Evolutionary conservation across 805 yeast species (phyloP).

Genomic region (Saturnispora bothae): DNA sequence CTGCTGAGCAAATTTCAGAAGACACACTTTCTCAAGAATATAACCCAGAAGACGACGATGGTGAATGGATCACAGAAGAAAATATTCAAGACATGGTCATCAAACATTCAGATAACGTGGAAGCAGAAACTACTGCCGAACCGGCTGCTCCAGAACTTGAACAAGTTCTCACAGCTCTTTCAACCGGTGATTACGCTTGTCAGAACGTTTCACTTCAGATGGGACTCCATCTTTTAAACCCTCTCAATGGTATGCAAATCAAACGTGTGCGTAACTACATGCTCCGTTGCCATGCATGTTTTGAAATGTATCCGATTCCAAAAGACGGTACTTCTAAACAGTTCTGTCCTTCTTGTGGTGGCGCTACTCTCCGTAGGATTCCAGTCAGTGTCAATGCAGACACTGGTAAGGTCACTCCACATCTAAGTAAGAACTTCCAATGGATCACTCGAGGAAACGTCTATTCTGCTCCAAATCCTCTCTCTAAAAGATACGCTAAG

Average conservation of each 20-base stretch:
- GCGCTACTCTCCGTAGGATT: constrained; percentile 79
- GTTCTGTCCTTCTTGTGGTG: constrained; percentile 95
- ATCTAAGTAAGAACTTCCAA: constrained; percentile 81
- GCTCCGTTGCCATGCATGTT: constrained; percentile 97
- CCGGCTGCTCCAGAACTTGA: constrained; percentile 6
- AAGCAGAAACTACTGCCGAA: constrained; percentile 26
- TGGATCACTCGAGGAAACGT: constrained; percentile 87
- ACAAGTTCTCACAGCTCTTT: constrained; percentile 65
- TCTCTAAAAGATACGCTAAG: constrained; percentile 63
- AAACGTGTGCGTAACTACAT: constrained; percentile 80
- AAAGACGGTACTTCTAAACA: constrained; percentile 68
- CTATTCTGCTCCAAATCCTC: constrained; percentile 79
- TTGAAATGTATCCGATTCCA: constrained; percentile 68
- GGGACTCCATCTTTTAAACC: constrained; percentile 78
- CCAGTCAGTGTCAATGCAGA: constrained; percentile 74
- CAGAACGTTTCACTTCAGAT: constrained; percentile 91
- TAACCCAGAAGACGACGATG: constrained; percentile 39
- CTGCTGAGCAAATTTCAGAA: constrained; percentile 5
- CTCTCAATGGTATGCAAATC: constrained; percentile 75
- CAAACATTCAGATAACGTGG: constrained; percentile 54
- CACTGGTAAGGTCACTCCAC: constrained; percentile 79
- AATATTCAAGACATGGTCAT: constrained; percentile 61
- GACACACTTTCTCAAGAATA: constrained; percentile 8
- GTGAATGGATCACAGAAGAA: constrained; percentile 88
- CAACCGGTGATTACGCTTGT: constrained; percentile 95